Evolutionary conservation across 2,329 filamentous ascomycete genomes (phyloP), one percentile per base, ranked within the genome.

Genomic region (Aspergillus cejpii): DNA sequence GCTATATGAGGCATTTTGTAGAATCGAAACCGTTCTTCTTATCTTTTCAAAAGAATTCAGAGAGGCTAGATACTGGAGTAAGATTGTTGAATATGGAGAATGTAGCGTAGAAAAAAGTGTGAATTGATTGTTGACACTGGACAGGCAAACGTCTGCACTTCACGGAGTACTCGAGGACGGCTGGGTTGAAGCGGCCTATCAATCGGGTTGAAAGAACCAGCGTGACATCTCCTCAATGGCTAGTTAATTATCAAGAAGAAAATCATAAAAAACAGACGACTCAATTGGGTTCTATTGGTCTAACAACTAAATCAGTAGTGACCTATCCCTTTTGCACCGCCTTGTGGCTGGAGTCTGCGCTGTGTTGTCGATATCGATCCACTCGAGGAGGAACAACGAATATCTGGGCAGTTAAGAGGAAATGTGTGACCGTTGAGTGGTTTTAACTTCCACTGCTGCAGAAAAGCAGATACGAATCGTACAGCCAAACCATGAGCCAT

Each of bases 1-100:
- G 77, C 70, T 51, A 82, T 77, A 65, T 82, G 81, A 48, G 82
- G 78, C 82, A 85, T 85, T 37, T 37, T 47, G 31, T 21, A 41
- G 37, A 46, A 39, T 42, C 33, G 11, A 11, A n/a, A 8, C 28
- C 7, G n/a, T 31, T 31, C 8, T 12, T 8, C 6, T 31, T 31
- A 15, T 31, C n/a, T 31, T 14, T 5, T 15, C n/a, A n/a, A n/a
- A n/a, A n/a, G n/a, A n/a, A n/a, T n/a, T n/a, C n/a, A n/a, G n/a
- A n/a, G n/a, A n/a, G n/a, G n/a, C n/a, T n/a, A n/a, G n/a, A n/a
- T n/a, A n/a, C n/a, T n/a, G n/a, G n/a, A n/a, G n/a, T n/a, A n/a
- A n/a, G n/a, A n/a, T n/a, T n/a, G n/a, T n/a, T n/a, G n/a, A n/a
- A n/a, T n/a, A n/a, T n/a, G n/a, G n/a, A n/a, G n/a, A n/a, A n/a